phyloP scores from a whole-genome alignment of 345 rosid genomes.

The Salix caprea region DNA sequence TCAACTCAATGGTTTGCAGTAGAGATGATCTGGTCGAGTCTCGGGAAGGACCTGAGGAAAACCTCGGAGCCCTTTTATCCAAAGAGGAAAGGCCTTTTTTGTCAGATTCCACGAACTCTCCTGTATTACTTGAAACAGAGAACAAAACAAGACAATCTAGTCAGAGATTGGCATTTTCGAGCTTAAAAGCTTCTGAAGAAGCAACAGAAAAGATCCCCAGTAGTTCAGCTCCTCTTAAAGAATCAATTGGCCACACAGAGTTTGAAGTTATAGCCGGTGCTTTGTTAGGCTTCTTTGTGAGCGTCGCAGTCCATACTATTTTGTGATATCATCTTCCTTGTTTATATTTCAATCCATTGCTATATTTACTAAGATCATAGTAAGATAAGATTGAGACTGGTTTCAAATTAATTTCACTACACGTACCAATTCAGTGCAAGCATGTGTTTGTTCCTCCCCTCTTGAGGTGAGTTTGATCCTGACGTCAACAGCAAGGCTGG shows the following conservation, averaged over 20 bases:
- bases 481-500: not conserved
- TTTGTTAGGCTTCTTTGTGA: slow-evolving; percentile 60
- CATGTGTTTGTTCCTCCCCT: not conserved
- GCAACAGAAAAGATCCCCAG: slow-evolving; percentile 12
- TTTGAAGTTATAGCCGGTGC: slow-evolving; percentile 83
- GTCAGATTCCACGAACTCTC: slow-evolving; percentile 12
- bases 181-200: slow-evolving; percentile 10
- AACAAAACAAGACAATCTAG: not conserved
- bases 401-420: not conserved
- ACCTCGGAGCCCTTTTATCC: slow-evolving; percentile 6
- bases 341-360: not conserved
- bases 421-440: not conserved
- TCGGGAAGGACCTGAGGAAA: slow-evolving; percentile 1
- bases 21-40: slow-evolving; percentile 24
- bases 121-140: slow-evolving; percentile 15
- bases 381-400: not conserved
- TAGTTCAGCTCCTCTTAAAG: slow-evolving; percentile 43
- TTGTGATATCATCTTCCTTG: slow-evolving; percentile 1
- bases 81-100: slow-evolving; percentile 18
- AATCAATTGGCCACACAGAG: slow-evolving; percentile 80
- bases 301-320: slow-evolving; percentile 38
- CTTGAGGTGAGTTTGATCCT: not conserved
- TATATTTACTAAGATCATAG: not conserved
- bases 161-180: slow-evolving; percentile 5
- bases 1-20: slow-evolving; percentile 4